Base-by-base conservation (phyloP, 495 filamentous ascomycete species). In the Hypoxylon cercidicola region DNA sequence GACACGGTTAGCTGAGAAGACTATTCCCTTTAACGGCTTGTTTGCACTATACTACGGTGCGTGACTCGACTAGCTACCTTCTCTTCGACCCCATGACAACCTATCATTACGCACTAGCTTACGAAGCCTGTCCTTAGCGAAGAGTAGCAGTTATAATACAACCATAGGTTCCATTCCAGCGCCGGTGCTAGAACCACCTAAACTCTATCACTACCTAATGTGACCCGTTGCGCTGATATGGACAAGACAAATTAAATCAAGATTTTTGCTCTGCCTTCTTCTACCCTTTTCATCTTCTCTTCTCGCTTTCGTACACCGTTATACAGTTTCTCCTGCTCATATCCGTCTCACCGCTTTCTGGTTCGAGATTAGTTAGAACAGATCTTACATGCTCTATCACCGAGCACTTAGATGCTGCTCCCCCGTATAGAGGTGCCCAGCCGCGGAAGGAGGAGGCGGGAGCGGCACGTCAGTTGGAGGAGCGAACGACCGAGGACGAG, bases 401-500 rank as follows among this genome's bases (percentile, higher is more conserved):
- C 40, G 37, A 56, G 40, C 21, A 56, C 21, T 48, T 49, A 20
- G 30, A 13, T 25, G 39, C 52, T 35, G 71, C 43, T 58, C 73
- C 60, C 21, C 55, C 7, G 39, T 60, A 6, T 54, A 61, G 7
- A 68, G 57, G 21, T 66, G 58, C 18, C 76, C 77, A 28, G 57
- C 44, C 64, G 81, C 79, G 0, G 79, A 78, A 7, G 83, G 79
- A 61, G 84, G 83, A 7, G 73, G 72, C 23, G 79, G 76, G 52
- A 82, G 68, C 30, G 80, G 77, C 4, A 78, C 72, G 13, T 82
- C 74, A 1, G 54, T 54, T 11, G 72, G 72, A 12, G 82, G 80
- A 6, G 76, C 79, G 12, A 82, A 80, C 8, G 82, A 85, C 62
- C 85, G 67, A 19, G 85, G 86, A 44, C 80, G 79, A 7, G 87